Evolutionary conservation across 2,329 filamentous ascomycete species (phyloP), one percentile per base, ranked within the genome.

Genomic region (Pseudocercospora crystallina): DNA sequence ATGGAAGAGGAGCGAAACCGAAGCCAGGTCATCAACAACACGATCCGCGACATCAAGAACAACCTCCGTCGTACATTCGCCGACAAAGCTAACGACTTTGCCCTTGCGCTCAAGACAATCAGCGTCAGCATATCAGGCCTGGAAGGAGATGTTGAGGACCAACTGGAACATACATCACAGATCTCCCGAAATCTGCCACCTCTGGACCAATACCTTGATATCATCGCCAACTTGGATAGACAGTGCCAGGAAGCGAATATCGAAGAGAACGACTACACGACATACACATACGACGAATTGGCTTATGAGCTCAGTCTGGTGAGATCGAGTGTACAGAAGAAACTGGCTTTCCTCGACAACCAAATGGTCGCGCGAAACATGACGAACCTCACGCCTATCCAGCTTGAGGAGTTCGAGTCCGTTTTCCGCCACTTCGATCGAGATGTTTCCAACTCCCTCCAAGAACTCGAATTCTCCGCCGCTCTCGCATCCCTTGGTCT

Each of bases 201-300:
- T 2, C 79, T 99, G n/a, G 90, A 96, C 63, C 83, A 88, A 53
- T 99, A 95, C 68, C 80, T 99, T 35, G 85, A 89, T 57, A 88
- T 90, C 57, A 96, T 99, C 66, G 88, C 84, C 11, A 83, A 83
- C 9, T 81, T 97, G 41, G 91, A 96, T 65, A 83, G 84, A 57
- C 90, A 96, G 72, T 99, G 94, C 69, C 82, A 86, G 53, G 92
- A 97, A 75, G 94, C 94, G 56, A 97, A 99, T 69, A 96, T 99
- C 58, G 94, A 99, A 71, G 94, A 99, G 66, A 99, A 99, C 71
- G 94, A 99, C 75, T 97, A 94, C 71, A 99, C 94, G n/a, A 97
- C 92, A 8, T 97, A 97, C 73, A 96, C 92, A 8, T 94, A 97
- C 69, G 94, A 99, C 67, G 94, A 99, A 72, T 80, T 99, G 36